Evolutionary conservation across 306 rosid genomes (phyloP).

Genomic region (Senna siamea): DNA sequence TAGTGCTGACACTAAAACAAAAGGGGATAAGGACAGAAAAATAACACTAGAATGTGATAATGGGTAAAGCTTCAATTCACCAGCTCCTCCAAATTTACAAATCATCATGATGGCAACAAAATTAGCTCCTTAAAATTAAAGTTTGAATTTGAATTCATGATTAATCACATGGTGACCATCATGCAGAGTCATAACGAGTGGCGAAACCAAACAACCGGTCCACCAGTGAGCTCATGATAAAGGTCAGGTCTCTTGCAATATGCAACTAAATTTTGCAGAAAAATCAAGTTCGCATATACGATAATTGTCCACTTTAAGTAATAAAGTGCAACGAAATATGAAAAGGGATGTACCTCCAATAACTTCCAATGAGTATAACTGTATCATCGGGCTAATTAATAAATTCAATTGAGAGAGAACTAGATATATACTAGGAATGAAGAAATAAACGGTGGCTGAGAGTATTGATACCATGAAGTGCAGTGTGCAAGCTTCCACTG

Average conservation of each 20-base stretch:
- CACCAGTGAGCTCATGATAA: neutral
- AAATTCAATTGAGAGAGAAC: too few relatives aligned
- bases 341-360: neutral
- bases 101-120: conserved; percentile 13
- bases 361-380: neutral
- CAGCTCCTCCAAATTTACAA: conserved; percentile 21
- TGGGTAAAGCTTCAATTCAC: conserved; percentile 31
- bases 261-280: neutral
- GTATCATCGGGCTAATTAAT: too few relatives aligned
- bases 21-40: neutral
- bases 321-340: neutral
- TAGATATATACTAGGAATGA: neutral
- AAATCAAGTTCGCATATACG: neutral
- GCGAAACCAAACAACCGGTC: too few relatives aligned
- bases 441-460: neutral
- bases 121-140: conserved; percentile 28
- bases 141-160: conserved; percentile 34
- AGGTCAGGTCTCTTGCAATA: neutral
- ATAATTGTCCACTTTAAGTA: neutral
- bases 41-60: conserved; percentile 15
- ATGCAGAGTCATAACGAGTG: conserved; percentile 15
- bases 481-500: conserved; percentile 71
- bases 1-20: neutral
- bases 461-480: conserved; percentile 60
- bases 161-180: conserved; percentile 19